Conservation (phyloP, 2,329 filamentous ascomycete species). For the Hymenoscyphus occultus region DNA sequence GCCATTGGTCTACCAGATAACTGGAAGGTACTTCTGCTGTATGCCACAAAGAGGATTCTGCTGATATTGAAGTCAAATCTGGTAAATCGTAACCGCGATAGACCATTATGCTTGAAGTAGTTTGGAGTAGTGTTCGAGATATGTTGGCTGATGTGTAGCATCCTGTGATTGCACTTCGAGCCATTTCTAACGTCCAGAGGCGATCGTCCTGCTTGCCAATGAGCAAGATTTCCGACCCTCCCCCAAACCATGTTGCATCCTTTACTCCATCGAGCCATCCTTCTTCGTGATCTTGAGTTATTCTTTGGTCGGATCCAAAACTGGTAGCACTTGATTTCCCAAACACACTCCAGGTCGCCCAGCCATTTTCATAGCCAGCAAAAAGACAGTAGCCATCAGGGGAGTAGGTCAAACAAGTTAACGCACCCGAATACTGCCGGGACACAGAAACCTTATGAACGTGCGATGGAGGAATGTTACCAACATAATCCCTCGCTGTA, state of each 20-base stretch:
- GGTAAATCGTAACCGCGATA: slow-evolving; percentile 92
- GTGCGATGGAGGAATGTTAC: slow-evolving; percentile 87
- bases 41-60: slow-evolving; percentile 93
- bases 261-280: slow-evolving; percentile 78
- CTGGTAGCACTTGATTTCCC: slow-evolving; percentile 85
- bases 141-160: slow-evolving; percentile 92
- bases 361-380: slow-evolving; percentile 86
- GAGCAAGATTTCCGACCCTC: slow-evolving; percentile 81
- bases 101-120: slow-evolving; percentile 81
- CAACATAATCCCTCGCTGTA: slow-evolving; percentile 85
- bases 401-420: slow-evolving; percentile 80
- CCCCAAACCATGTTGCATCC: slow-evolving; percentile 81
- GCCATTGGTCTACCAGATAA: slow-evolving; percentile 92
- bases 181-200: slow-evolving; percentile 87
- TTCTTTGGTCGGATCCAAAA: slow-evolving; percentile 65
- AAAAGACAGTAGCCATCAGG: slow-evolving; percentile 96
- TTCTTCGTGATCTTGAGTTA: slow-evolving; percentile 69
- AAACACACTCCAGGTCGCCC: slow-evolving; percentile 97
- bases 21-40: slow-evolving; percentile 78
- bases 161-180: slow-evolving; percentile 85
- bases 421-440: slow-evolving; percentile 59
- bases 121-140: slow-evolving; percentile 83
- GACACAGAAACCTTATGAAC: slow-evolving; percentile 69
- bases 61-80: slow-evolving; percentile 86
- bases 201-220: slow-evolving; percentile 68